Percentiles rank a stretch among this genome's conserved stretches.
These are phyloP conservation scores for Trematosphaeria pertusa DNA, from an alignment of 2,329 filamentous ascomycete species.

Conservation along the genomic window DNA sequence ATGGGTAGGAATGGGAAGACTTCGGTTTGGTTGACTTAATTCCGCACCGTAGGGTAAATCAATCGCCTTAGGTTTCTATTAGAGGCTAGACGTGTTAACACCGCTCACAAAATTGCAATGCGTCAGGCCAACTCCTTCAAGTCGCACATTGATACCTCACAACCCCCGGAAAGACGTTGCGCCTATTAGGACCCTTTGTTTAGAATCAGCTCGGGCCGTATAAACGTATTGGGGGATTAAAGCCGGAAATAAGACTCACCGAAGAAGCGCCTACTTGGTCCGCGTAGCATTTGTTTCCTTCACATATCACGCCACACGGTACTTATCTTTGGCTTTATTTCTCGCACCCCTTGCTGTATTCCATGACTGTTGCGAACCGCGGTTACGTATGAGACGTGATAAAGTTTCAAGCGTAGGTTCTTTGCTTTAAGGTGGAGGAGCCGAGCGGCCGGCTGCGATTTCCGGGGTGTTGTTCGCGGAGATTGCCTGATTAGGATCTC, in stretches of 20 bases:
- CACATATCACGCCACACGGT: not conserved
- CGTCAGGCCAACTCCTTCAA: not conserved
- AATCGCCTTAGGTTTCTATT: no score
- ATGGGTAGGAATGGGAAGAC: not conserved
- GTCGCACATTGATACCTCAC: not conserved
- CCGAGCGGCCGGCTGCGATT: no score
- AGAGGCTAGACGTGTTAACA: no score
- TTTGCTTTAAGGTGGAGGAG: not conserved
- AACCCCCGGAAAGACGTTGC: not conserved
- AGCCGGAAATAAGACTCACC: slow-evolving; percentile 2
- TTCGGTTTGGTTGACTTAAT: no score
- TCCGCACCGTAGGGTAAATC: no score
- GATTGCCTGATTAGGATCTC: no score
- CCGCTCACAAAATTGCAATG: no score
- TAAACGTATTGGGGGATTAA: not conserved
- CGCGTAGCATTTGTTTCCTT: not conserved
- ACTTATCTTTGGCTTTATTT: not conserved
- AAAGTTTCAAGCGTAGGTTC: not conserved
- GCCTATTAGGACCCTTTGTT: not conserved
- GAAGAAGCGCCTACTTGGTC: not conserved
- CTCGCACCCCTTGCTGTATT: not conserved
- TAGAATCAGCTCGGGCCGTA: not conserved
- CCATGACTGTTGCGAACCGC: not conserved
- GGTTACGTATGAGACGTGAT: not conserved
- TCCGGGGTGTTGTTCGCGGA: no score